Conservation (phyloP, 495 filamentous ascomycete species). For the Annulohypoxylon nitens region DNA sequence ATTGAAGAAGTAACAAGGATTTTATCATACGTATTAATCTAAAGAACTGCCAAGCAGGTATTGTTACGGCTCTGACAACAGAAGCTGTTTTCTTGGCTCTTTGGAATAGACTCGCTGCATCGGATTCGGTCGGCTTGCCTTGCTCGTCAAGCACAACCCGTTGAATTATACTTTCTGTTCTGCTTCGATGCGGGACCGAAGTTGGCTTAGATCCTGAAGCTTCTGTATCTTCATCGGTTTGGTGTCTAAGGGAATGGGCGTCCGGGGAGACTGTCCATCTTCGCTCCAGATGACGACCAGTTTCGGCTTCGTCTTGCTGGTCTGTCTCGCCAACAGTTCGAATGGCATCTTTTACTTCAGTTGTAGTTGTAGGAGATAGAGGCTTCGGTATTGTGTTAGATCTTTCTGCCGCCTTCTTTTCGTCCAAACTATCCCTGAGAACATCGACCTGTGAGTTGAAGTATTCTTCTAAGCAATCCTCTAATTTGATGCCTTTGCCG, state of each 20-base stretch:
- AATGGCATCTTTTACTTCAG: slow-evolving; percentile 52
- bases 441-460: slow-evolving; percentile 97
- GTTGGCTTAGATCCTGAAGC: slow-evolving; percentile 38
- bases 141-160: slow-evolving; percentile 59
- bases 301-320: slow-evolving; percentile 31
- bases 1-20: background rate
- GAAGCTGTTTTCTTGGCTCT: slow-evolving; percentile 59
- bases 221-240: slow-evolving; percentile 27
- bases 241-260: slow-evolving; percentile 40
- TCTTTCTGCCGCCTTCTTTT: slow-evolving; percentile 59
- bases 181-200: slow-evolving; percentile 50
- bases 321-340: slow-evolving; percentile 55
- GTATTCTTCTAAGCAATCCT: slow-evolving; percentile 91
- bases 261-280: slow-evolving; percentile 53
- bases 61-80: slow-evolving; percentile 85
- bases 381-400: slow-evolving; percentile 8
- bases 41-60: slow-evolving; percentile 99
- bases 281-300: slow-evolving; percentile 38
- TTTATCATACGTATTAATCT: slow-evolving; percentile 78
- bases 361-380: slow-evolving; percentile 26
- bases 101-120: slow-evolving; percentile 55
- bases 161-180: slow-evolving; percentile 65
- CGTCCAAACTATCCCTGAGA: slow-evolving; percentile 74
- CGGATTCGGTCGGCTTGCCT: slow-evolving; percentile 51
- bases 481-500: slow-evolving; percentile 77